Percentiles rank a stretch among this genome's conserved stretches.
Evolutionary conservation across 306 rosid genomes (phyloP).

Genomic region (Quercus rubra): DNA sequence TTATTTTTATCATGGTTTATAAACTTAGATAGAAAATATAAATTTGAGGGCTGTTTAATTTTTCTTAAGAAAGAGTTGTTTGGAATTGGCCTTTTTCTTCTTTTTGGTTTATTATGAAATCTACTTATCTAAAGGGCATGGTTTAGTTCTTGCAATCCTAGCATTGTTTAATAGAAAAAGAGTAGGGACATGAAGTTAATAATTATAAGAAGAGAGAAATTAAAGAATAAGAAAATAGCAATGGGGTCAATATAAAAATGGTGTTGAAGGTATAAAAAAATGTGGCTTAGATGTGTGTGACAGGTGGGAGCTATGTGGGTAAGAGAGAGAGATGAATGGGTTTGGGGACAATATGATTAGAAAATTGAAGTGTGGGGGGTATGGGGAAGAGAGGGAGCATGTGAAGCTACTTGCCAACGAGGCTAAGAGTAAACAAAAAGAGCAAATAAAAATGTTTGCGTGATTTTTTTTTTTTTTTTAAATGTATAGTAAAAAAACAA

Average conservation of each 20-base stretch:
- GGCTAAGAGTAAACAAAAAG: too few relatives aligned
- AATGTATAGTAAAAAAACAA: too few relatives aligned
- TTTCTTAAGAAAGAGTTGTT: neutral
- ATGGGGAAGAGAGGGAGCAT: slow-evolving; percentile 63
- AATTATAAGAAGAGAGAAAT: slow-evolving; percentile 14
- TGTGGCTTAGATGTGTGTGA: neutral
- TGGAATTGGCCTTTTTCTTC: neutral
- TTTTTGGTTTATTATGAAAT: too few relatives aligned
- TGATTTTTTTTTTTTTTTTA: too few relatives aligned
- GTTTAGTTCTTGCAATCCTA: slow-evolving; percentile 68
- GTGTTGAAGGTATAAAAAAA: neutral
- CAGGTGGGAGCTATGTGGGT: neutral
- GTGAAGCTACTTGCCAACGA: neutral
- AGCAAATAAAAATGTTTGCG: too few relatives aligned
- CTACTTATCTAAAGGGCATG: slow-evolving; percentile 30
- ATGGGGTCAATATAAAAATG: slow-evolving; percentile 7
- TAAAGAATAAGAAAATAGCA: slow-evolving; percentile 2
- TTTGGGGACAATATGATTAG: slow-evolving; percentile 60
- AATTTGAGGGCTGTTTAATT: neutral
- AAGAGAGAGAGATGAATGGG: slow-evolving; percentile 31
- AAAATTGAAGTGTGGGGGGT: slow-evolving; percentile 45
- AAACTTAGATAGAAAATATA: neutral
- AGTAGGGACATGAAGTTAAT: slow-evolving; percentile 3
- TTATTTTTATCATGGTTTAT: neutral
- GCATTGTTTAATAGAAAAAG: slow-evolving; percentile 23